Percentiles rank a stretch among this genome's conserved stretches.
Conservation (phyloP, 768 basidiomycete genomes). For the Boletus reticuloceps region DNA sequence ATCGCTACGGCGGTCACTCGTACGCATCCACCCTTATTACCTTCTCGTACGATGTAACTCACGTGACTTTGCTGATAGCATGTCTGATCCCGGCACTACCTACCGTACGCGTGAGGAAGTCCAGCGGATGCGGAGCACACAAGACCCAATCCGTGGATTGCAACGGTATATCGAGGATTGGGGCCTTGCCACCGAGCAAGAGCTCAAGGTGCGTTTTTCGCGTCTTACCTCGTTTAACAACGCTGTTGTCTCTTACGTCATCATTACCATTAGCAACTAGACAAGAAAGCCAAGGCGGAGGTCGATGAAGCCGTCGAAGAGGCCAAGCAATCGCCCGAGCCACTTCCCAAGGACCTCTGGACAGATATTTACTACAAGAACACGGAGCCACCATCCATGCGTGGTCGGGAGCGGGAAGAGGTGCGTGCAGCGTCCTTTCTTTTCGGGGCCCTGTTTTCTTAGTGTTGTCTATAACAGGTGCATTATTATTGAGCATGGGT, state of each 20-base stretch:
- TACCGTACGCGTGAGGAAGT: conserved; percentile 99
- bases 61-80: conserved; percentile 41
- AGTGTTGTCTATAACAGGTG: not conserved
- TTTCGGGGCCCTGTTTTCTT: not conserved
- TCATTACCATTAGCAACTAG: conserved; percentile 56
- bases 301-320: conserved; percentile 91
- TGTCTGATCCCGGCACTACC: conserved; percentile 99
- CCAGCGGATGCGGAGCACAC: conserved; percentile 91
- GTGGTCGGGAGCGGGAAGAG: conserved; percentile 93
- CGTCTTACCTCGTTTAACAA: conserved; percentile 10
- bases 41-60: not conserved
- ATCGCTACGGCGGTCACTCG: conserved; percentile 98
- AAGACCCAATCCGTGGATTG: conserved; percentile 93
- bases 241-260: not conserved
- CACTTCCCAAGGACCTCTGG: conserved; percentile 71
- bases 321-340: conserved; percentile 82
- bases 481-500: conserved; percentile 14
- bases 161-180: conserved; percentile 94
- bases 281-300: conserved; percentile 86
- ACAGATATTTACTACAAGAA: conserved; percentile 86
- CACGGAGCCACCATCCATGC: conserved; percentile 81
- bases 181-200: conserved; percentile 86
- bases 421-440: conserved; percentile 30
- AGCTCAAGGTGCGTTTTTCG: conserved; percentile 67
- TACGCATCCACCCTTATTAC: conserved; percentile 35